These are phyloP conservation scores for Aspergillus quadricinctus DNA, from an alignment of 2,329 filamentous ascomycete species.

Conservation along the genomic window DNA sequence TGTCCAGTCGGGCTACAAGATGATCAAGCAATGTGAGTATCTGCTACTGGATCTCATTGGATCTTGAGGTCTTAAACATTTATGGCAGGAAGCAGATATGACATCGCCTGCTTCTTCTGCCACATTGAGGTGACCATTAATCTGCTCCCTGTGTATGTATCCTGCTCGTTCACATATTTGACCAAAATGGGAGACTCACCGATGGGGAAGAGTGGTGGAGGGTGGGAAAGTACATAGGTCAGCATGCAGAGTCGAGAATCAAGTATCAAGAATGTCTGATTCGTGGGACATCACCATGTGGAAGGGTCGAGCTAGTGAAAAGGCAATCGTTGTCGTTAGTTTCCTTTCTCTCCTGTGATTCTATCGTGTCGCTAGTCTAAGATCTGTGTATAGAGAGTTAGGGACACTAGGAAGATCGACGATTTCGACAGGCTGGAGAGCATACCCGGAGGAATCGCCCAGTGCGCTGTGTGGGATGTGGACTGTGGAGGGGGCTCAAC, in stretches of 20 bases:
- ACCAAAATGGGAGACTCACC: not conserved
- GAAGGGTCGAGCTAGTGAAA: conserved; percentile 6
- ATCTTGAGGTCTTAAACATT: not conserved
- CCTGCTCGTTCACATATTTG: not conserved
- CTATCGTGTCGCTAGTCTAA: not conserved
- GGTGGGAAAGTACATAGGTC: not conserved
- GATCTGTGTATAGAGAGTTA: not conserved
- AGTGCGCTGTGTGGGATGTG: not conserved
- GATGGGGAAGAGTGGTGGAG: not conserved
- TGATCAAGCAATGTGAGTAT: conserved; percentile 17
- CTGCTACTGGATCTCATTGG: not conserved
- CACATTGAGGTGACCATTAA: not conserved
- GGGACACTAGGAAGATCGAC: conserved; percentile 12
- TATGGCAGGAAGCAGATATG: not conserved
- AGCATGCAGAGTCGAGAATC: not conserved
- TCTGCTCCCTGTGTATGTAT: not conserved
- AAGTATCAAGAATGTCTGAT: conserved; percentile 6
- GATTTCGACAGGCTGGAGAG: conserved; percentile 11
- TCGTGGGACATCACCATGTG: conserved; percentile 15
- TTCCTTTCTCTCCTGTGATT: not conserved
- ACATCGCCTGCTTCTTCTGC: not conserved
- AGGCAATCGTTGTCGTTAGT: not conserved
- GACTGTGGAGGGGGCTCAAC: not conserved
- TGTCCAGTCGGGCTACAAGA: conserved; percentile 13
- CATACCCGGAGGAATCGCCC: conserved; percentile 14